phyloP scores from a whole-genome alignment of 768 basidiomycete genomes.

The Tricholoma hemisulphureum region DNA sequence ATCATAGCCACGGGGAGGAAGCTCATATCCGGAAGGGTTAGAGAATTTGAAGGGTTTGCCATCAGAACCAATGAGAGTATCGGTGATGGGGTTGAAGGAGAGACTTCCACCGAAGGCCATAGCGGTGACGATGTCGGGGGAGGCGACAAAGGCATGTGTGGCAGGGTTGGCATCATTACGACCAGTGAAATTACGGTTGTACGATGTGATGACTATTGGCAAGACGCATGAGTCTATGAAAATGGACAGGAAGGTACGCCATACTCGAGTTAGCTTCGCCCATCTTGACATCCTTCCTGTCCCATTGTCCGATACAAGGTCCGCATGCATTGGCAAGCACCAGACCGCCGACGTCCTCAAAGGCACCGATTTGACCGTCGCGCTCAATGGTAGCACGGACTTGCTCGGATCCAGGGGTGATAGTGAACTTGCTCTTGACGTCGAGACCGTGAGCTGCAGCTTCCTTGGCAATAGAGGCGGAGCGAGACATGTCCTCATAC shows the following conservation, averaged over 20 bases:
- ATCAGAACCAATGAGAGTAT: constrained; percentile 81
- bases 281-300: constrained; percentile 94
- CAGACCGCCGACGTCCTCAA: constrained; percentile 86
- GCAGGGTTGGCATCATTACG: constrained; percentile 99
- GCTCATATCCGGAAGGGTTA: constrained; percentile 87
- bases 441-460: constrained; percentile 84
- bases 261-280: constrained; percentile 93
- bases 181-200: constrained; percentile 99
- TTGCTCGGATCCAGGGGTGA: constrained; percentile 98
- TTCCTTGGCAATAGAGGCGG: constrained; percentile 89
- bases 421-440: constrained; percentile 92
- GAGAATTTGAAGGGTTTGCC: constrained; percentile 98
- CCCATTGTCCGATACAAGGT: constrained; percentile 99
- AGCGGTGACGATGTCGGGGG: constrained; percentile 94
- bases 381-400: constrained; percentile 97
- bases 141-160: constrained; percentile 94
- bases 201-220: constrained; percentile 87
- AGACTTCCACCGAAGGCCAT: constrained; percentile 93
- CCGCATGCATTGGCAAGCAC: constrained; percentile 99
- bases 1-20: constrained; percentile 95
- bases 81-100: constrained; percentile 95
- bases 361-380: constrained; percentile 87
- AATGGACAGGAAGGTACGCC: constrained; percentile 26
- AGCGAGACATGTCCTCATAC: constrained; percentile 99
- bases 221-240: constrained; percentile 9